A percentile compares a stretch with the other conserved stretches of the same genome.
These are phyloP conservation scores for Begonia peltatifolia DNA, from an alignment of 306 rosid genomes.

Conservation along the genomic window DNA sequence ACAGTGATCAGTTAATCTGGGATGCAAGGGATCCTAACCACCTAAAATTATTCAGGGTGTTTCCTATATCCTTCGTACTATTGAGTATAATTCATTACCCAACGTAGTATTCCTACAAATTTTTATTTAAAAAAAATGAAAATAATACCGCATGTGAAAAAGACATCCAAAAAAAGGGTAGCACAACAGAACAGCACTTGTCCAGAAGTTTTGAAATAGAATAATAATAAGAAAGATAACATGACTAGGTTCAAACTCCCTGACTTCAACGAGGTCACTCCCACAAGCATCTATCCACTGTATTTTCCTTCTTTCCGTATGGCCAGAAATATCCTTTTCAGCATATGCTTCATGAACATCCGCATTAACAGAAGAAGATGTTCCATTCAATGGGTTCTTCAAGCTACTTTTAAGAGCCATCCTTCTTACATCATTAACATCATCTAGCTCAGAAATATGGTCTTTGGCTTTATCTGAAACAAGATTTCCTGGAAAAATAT, in stretches of 20 bases:
- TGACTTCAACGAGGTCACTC: conserved; percentile 62
- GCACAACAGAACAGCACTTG: no score
- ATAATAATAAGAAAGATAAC: no score
- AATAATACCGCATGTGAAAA: no score
- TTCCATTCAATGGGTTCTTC: conserved; percentile 35
- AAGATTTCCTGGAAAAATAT: conserved; percentile 34
- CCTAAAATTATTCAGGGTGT: no score
- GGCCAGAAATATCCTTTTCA: conserved; percentile 23
- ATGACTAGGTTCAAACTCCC: conserved; percentile 96
- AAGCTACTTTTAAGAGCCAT: conserved; percentile 67
- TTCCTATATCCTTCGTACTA: no score
- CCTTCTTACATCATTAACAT: conserved; percentile 25
- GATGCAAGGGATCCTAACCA: no score
- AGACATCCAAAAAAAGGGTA: no score
- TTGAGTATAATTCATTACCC: no score
- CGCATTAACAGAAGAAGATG: conserved; percentile 26
- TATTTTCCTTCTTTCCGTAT: conserved; percentile 56
- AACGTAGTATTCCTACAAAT: no score
- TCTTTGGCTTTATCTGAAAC: conserved; percentile 39
- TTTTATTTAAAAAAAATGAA: no score
- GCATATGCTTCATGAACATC: conserved; percentile 26
- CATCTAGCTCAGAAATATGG: conserved; percentile 24
- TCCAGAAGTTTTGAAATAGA: no score
- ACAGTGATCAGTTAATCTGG: no score
- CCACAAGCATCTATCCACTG: conserved; percentile 95